These are phyloP conservation scores for Trametes sp. DNA, from an alignment of 1,284 basidiomycete genomes.

Conservation along the genomic window DNA sequence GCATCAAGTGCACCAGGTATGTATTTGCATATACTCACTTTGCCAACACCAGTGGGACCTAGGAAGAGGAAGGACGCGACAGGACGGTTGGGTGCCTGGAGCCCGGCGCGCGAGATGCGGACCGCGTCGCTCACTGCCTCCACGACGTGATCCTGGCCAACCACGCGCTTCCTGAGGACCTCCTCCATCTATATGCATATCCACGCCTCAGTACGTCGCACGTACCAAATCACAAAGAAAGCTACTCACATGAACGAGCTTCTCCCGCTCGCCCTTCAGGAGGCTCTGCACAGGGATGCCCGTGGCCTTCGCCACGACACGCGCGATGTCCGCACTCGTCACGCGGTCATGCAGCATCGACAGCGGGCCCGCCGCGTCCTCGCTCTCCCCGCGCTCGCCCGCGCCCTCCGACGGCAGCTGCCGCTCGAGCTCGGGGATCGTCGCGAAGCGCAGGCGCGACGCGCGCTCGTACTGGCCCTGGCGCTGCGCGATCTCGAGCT, in stretches of 20 bases:
- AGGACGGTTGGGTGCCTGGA: constrained; percentile 87
- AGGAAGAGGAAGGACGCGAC: constrained; percentile 93
- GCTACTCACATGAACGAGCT: constrained; percentile 81
- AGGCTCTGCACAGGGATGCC: constrained; percentile 93
- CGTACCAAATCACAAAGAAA: constrained; percentile 2
- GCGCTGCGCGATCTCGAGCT: constrained; percentile 89
- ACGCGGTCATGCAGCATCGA: constrained; percentile 87
- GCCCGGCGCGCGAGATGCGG: constrained; percentile 88
- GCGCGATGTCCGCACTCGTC: constrained; percentile 87
- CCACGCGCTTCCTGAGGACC: constrained; percentile 74
- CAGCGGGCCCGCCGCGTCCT: constrained; percentile 54
- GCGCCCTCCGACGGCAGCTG: constrained; percentile 73
- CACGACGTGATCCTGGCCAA: constrained; percentile 90
- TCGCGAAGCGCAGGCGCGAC: constrained; percentile 82
- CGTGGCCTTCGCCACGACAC: constrained; percentile 89
- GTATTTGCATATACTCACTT: constrained; percentile 49
- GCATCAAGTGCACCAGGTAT: neutral
- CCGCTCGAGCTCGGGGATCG: constrained; percentile 82
- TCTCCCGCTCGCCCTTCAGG: constrained; percentile 89
- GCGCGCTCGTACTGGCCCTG: constrained; percentile 86
- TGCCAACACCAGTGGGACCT: constrained; percentile 88
- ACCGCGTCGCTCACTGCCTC: constrained; percentile 86
- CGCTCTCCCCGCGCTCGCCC: constrained; percentile 50
- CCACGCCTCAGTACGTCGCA: constrained; percentile 11
- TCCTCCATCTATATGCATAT: constrained; percentile 79